These are phyloP conservation scores for Calonectria hongkongensis DNA, from an alignment of 2,329 filamentous ascomycete species.

Conservation along the genomic window DNA sequence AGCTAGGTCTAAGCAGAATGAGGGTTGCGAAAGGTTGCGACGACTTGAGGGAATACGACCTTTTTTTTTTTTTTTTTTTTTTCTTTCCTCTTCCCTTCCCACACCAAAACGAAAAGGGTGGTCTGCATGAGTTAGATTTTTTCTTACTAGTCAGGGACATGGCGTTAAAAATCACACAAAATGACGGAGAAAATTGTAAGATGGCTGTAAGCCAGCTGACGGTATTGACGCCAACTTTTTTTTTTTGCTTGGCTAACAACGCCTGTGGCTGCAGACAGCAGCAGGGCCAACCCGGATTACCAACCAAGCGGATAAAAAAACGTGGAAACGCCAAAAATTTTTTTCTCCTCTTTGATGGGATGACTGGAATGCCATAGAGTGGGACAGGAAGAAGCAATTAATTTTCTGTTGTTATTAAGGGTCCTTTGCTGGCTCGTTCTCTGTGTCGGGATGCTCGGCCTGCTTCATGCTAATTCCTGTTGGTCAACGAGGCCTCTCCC, in stretches of 20 bases:
- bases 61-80: background rate
- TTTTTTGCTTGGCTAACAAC: background rate
- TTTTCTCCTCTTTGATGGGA: background rate
- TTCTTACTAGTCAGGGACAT: slow-evolving; percentile 21
- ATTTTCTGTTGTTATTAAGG: slow-evolving; percentile 2
- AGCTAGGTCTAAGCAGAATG: background rate
- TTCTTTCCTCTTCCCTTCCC: background rate
- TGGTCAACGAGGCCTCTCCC: background rate
- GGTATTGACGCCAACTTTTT: background rate
- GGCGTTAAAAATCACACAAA: background rate
- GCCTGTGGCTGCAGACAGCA: background rate
- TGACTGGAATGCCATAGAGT: slow-evolving; percentile 2
- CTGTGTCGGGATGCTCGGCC: slow-evolving; percentile 5
- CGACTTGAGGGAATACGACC: background rate
- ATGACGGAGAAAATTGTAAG: slow-evolving; percentile 4
- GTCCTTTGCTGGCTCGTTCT: slow-evolving; percentile 2
- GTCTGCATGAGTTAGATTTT: background rate
- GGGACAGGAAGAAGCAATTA: slow-evolving; percentile 5
- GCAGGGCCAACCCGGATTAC: slow-evolving; percentile 12
- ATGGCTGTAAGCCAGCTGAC: background rate
- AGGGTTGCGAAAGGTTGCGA: background rate
- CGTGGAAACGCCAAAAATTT: background rate
- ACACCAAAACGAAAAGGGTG: background rate
- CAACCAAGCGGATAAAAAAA: slow-evolving; percentile 6
- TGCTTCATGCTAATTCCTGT: slow-evolving; percentile 12